phyloP scores from a whole-genome alignment of 768 basidiomycete species.

The Suillus alpinus region DNA sequence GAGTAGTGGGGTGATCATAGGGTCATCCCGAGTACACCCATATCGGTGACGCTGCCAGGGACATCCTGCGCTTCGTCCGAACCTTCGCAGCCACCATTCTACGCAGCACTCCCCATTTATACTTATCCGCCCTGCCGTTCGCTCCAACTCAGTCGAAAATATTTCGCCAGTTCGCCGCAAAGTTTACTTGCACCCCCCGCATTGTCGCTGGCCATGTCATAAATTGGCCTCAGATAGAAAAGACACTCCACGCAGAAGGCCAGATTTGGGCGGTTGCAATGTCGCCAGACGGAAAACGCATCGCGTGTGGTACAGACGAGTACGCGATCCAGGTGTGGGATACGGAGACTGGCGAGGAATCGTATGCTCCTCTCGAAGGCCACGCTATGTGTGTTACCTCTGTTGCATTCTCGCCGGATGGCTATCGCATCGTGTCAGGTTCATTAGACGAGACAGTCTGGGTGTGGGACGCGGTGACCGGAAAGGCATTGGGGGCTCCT shows the following conservation, averaged over 20 bases:
- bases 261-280: neutral
- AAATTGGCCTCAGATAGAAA: neutral
- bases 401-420: neutral
- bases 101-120: constrained; percentile 21
- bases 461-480: constrained; percentile 15
- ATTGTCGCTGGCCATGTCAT: neutral
- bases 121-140: constrained; percentile 24
- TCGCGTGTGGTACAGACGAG: constrained; percentile 10
- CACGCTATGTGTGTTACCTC: neutral
- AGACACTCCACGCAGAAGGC: neutral
- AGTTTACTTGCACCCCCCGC: neutral
- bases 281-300: neutral
- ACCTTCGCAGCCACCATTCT: constrained; percentile 11
- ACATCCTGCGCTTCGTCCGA: constrained; percentile 11
- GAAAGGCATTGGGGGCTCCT: constrained; percentile 14
- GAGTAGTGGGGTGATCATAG: neutral
- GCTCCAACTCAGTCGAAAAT: constrained; percentile 19
- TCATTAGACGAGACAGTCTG: constrained; percentile 8
- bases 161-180: constrained; percentile 12
- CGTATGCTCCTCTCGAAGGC: neutral
- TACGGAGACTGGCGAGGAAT: neutral
- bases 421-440: constrained; percentile 3
- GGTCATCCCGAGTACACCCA: neutral
- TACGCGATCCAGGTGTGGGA: constrained; percentile 5
- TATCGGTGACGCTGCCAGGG: neutral